Evolutionary conservation across 208 protist genomes (phyloP).

Genomic region (Crithidia fasciculata): DNA sequence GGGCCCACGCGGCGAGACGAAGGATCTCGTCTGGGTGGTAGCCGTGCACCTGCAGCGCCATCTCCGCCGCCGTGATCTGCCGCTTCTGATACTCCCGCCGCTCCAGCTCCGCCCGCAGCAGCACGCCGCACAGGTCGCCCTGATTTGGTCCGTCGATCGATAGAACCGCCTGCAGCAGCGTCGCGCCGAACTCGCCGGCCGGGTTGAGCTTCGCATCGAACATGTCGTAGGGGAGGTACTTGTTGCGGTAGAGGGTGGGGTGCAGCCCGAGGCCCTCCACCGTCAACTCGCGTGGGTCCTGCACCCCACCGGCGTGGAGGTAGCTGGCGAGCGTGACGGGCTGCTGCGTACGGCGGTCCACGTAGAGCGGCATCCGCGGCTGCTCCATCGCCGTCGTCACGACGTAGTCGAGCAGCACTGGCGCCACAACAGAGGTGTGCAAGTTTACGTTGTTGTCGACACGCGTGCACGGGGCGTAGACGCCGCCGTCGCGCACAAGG

Average conservation of each 20-base stretch:
- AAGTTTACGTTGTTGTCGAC: conserved; percentile 81
- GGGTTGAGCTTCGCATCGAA: conserved; percentile 78
- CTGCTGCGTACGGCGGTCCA: conserved; percentile 32
- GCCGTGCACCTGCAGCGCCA: conserved; percentile 72
- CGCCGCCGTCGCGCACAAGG: conserved; percentile 58
- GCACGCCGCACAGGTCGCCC: conserved; percentile 78
- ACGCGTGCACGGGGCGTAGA: conserved; percentile 67
- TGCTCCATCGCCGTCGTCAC: conserved; percentile 64
- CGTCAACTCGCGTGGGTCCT: conserved; percentile 73
- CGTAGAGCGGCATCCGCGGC: conserved; percentile 67
- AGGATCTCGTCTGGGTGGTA: conserved; percentile 73
- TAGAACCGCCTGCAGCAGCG: conserved; percentile 79
- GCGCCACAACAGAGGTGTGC: conserved; percentile 65
- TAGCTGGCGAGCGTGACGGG: conserved; percentile 63
- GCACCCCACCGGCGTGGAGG: conserved; percentile 63
- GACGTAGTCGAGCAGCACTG: conserved; percentile 79
- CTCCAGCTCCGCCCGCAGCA: conserved; percentile 85
- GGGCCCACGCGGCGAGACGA: conserved; percentile 76
- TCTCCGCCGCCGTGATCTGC: conserved; percentile 72
- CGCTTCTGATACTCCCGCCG: conserved; percentile 68
- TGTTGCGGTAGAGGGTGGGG: conserved; percentile 82
- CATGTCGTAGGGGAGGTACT: conserved; percentile 85
- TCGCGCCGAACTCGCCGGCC: conserved; percentile 63
- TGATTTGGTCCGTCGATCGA: conserved; percentile 73
- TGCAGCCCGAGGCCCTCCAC: conserved; percentile 90